These are phyloP conservation scores for Diaporthe ilicicola DNA, from an alignment of 2,329 filamentous ascomycete genomes.

Conservation along the genomic window DNA sequence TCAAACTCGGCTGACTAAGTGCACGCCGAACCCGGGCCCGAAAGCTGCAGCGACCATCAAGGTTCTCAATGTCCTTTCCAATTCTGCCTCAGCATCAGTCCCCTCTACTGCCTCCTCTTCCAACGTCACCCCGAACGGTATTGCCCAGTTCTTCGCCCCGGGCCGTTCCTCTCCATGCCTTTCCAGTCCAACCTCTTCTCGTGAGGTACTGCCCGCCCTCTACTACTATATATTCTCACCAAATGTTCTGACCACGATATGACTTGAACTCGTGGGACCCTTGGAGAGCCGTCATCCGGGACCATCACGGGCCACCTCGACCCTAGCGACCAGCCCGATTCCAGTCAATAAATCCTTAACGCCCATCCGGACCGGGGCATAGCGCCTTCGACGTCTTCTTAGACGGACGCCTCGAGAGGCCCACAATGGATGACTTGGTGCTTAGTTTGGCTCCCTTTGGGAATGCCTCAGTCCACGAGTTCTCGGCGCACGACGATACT, in stretches of 20 bases:
- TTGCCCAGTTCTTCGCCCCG: neutral
- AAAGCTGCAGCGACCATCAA: conserved; percentile 13
- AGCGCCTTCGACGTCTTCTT: neutral
- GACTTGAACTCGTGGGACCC: neutral
- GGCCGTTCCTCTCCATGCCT: neutral
- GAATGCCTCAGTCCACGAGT: conserved; percentile 19
- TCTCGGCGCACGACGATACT: conserved; percentile 31
- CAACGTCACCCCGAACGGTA: conserved; percentile 6
- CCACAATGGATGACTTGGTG: conserved; percentile 37
- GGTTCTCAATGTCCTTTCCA: neutral
- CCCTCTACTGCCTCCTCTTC: conserved; percentile 26
- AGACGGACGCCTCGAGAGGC: neutral
- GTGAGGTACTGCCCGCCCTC: neutral
- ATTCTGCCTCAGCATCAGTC: conserved; percentile 16
- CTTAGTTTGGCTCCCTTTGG: neutral
- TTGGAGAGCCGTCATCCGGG: neutral
- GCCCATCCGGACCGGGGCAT: neutral
- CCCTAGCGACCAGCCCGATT: neutral
- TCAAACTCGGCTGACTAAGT: conserved; percentile 5
- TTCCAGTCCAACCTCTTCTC: neutral
- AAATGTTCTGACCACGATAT: conserved; percentile 1
- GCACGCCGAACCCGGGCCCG: conserved; percentile 9
- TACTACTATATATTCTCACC: neutral
- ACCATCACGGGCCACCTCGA: conserved; percentile 5
- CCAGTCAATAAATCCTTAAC: neutral